Evolutionary conservation across 495 filamentous ascomycete species (phyloP), one percentile per base, ranked within the genome.

Genomic region (Cercophora sp.): DNA sequence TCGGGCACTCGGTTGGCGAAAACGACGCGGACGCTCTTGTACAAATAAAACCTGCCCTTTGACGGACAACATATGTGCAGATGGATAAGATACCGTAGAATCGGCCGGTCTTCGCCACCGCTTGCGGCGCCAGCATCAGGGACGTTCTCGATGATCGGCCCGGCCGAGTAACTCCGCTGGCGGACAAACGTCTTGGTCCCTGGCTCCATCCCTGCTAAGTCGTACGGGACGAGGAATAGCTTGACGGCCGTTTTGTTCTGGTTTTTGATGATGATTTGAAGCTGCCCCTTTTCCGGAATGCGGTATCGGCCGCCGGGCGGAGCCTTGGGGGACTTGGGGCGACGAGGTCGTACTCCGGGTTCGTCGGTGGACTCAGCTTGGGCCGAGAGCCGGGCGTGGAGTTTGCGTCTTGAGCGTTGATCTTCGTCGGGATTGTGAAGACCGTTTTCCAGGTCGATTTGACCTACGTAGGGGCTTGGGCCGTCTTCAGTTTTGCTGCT

Each of bases 1-100:
- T 99, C 93, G 0, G 94, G 93, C 2, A 96, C 94, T 23, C 93
- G 84, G 66, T 99, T 99, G 47, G 93, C 93, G 67, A 99, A 99
- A 2, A 99, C 93, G 39, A 99, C 89, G 25, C 93, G 82, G 52
- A 97, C 87, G 51, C 79, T 87, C 61, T 91, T 94, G 73, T 97
- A 89, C 2, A 99, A 73, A 57, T 88, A 99, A 68, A 84, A 94
- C 43, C 92, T 85, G 27, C 90, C 90, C 45, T 81, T 84, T 1
- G 83, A 84, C 8, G 91, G 85, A 64, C 86, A 89, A 66, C 91
- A 96, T 35, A 99, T 93, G 59, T 97, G 90, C 23, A 99, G 64
- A 65, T 99, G 93, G 47, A 96, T 83, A 15, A 99, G 77, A 70
- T 99, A 99, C 51, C 93, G 83, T 35, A 99, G 70, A 32, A 84